Percentiles rank a stretch among this genome's conserved stretches.
Evolutionary conservation across 768 basidiomycete species (phyloP).

Genomic region (Suillus alpinus): DNA sequence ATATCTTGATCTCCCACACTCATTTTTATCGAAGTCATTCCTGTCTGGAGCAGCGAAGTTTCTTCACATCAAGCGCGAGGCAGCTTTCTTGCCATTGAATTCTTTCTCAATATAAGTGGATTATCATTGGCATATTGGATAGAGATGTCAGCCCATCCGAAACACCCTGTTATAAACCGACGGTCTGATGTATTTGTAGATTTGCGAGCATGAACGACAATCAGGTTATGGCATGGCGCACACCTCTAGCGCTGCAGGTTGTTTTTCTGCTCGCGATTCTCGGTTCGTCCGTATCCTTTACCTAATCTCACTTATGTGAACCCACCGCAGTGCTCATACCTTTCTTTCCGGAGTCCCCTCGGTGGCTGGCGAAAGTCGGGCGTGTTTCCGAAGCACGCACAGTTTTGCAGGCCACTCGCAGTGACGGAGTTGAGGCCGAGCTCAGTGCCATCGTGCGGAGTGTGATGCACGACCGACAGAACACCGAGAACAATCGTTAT

Average conservation of each 20-base stretch:
- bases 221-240: constrained; percentile 6
- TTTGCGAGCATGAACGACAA: constrained; percentile 2
- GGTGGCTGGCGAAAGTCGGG: constrained; percentile 20
- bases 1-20: not conserved
- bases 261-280: constrained; percentile 5
- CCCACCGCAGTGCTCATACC: not conserved
- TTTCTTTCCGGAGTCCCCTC: constrained; percentile 12
- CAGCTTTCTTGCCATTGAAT: constrained; percentile 6
- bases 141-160: constrained; percentile 1
- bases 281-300: not conserved
- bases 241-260: constrained; percentile 4
- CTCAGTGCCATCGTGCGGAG: constrained; percentile 3
- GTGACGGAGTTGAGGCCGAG: constrained; percentile 4
- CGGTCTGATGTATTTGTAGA: not conserved
- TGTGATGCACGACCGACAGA: constrained; percentile 4
- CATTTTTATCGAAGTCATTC: constrained; percentile 1
- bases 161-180: not conserved
- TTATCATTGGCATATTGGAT: constrained; percentile 8
- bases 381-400: constrained; percentile 19
- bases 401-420: constrained; percentile 13
- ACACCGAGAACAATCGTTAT: constrained; percentile 8
- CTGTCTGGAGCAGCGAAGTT: constrained; percentile 8
- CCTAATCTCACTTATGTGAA: not conserved
- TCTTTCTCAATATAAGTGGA: constrained; percentile 7
- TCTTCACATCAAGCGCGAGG: constrained; percentile 8